Percentiles rank a stretch among this genome's conserved stretches.
These are phyloP conservation scores for Heritiera fomes DNA, from an alignment of 345 rosid genomes.

Conservation along the genomic window DNA sequence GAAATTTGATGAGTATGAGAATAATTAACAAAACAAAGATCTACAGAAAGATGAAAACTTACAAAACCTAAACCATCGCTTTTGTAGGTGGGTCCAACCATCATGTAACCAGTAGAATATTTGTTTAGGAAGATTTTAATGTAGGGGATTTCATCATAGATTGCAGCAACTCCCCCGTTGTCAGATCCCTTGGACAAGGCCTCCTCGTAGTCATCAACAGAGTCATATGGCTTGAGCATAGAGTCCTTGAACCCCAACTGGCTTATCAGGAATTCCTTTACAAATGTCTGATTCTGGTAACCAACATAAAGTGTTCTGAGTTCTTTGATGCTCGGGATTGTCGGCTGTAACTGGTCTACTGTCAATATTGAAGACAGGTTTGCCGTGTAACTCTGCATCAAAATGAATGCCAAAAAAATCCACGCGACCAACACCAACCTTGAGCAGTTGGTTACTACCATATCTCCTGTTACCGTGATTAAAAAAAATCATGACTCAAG, in stretches of 20 bases:
- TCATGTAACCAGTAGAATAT: background rate
- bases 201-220: background rate
- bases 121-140: background rate
- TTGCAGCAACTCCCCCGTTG: conserved; percentile 8
- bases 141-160: conserved; percentile 8
- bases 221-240: background rate
- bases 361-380: conserved; percentile 6
- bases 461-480: conserved; percentile 1
- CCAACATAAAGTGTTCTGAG: background rate
- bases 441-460: conserved; percentile 3
- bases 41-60: too few species aligned
- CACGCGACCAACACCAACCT: conserved; percentile 7
- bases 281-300: background rate
- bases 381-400: conserved; percentile 16
- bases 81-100: background rate
- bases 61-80: conserved; percentile 8
- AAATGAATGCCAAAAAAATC: conserved; percentile 7
- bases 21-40: too few species aligned
- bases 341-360: background rate
- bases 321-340: background rate
- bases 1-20: background rate
- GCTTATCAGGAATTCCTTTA: background rate
- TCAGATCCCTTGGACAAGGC: conserved; percentile 4
- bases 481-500: too few species aligned
- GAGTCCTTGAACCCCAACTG: background rate